Conservation (phyloP, 2,329 filamentous ascomycete species). For the Ophiostoma piceae region DNA sequence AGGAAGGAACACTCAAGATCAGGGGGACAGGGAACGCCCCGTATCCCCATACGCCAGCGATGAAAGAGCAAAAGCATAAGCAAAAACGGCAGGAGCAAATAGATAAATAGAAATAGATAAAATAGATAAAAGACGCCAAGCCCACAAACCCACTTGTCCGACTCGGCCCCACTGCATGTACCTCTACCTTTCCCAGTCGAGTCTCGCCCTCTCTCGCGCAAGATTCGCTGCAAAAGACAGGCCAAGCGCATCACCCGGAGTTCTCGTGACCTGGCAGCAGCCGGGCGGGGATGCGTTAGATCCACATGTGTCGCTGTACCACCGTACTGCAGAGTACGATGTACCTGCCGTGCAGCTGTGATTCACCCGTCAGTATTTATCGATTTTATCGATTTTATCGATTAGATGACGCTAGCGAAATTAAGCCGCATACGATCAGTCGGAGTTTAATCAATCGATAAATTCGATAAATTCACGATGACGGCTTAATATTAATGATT, state of each 20-base stretch:
- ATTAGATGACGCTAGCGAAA: conserved; percentile 6
- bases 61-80: conserved; percentile 1
- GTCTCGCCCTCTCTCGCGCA: not conserved
- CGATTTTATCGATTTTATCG: not conserved
- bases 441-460: conserved; percentile 1
- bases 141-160: conserved; percentile 2
- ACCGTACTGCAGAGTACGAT: not conserved
- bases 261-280: conserved; percentile 13
- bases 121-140: not conserved
- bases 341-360: not conserved
- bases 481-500: conserved; percentile 7
- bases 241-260: conserved; percentile 2
- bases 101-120: conserved; percentile 14
- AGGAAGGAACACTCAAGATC: not conserved
- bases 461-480: not conserved
- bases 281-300: conserved; percentile 12
- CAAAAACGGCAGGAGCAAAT: not conserved
- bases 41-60: not conserved
- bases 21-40: not conserved
- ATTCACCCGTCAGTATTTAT: conserved; percentile 1
- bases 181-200: not conserved
- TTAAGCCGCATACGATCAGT: conserved; percentile 8
- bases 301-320: not conserved
- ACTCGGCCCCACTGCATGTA: not conserved
- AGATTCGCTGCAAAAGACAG: not conserved